These are phyloP conservation scores for Taxillus chinensis DNA, from an alignment of 164 flowering plant genomes.

Conservation along the genomic window DNA sequence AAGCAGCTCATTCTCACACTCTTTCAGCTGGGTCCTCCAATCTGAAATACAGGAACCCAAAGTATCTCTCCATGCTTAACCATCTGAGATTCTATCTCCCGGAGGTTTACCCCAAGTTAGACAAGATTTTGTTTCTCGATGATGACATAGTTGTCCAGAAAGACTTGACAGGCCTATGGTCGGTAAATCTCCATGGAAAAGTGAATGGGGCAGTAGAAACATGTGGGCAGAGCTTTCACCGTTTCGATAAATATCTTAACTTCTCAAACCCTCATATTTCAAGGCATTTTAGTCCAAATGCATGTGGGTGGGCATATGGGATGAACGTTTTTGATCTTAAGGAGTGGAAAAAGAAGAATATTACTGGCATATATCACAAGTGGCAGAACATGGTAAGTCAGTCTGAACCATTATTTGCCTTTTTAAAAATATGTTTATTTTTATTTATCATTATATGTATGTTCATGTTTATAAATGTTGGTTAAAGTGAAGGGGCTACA, in stretches of 20 bases:
- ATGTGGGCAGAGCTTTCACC: constrained; percentile 96
- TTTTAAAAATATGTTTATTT: too few species aligned
- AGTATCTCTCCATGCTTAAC: constrained; percentile 97
- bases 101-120: constrained; percentile 88
- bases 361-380: constrained; percentile 96
- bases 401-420: not conserved
- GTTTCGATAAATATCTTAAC: constrained; percentile 93
- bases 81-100: constrained; percentile 97
- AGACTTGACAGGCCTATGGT: constrained; percentile 83
- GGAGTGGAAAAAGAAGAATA: constrained; percentile 93
- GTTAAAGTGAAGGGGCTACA: too few species aligned
- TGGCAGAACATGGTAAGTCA: constrained; percentile 93
- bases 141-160: constrained; percentile 99
- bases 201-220: constrained; percentile 99
- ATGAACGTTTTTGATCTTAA: constrained; percentile 93
- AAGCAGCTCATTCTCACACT: constrained; percentile 81
- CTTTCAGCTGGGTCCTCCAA: constrained; percentile 85
- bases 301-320: constrained; percentile 99
- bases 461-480: too few species aligned
- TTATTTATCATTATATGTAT: too few species aligned
- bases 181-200: constrained; percentile 85
- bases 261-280: constrained; percentile 91
- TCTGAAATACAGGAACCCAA: constrained; percentile 92
- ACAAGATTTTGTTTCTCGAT: constrained; percentile 92
- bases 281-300: constrained; percentile 81